A percentile compares a stretch with the other conserved stretches of the same genome.
Evolutionary conservation across 2,329 filamentous ascomycete genomes (phyloP).

Genomic region (Trichoderma arundinaceum): DNA sequence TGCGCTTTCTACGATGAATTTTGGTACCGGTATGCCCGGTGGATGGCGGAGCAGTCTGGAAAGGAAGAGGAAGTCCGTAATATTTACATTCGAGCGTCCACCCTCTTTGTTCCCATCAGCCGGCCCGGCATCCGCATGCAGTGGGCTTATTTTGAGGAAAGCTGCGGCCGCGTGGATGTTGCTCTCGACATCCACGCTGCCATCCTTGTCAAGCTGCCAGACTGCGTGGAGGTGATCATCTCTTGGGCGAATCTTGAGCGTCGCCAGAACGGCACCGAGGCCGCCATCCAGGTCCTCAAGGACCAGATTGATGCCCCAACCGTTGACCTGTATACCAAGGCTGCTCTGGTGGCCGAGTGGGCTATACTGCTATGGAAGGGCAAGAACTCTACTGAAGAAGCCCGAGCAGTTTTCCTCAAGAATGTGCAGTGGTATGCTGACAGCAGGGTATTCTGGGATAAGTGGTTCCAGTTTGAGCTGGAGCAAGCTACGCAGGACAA

Average conservation of each 20-base stretch:
- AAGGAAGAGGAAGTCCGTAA: constrained; percentile 91
- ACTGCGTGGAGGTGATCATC: constrained; percentile 84
- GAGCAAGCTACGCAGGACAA: constrained; percentile 60
- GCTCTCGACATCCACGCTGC: constrained; percentile 85
- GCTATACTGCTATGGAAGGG: constrained; percentile 85
- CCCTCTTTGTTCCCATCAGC: constrained; percentile 84
- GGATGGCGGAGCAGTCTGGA: constrained; percentile 81
- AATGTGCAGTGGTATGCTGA: constrained; percentile 85
- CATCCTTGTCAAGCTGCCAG: constrained; percentile 76
- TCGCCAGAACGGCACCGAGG: constrained; percentile 81
- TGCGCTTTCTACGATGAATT: constrained; percentile 97
- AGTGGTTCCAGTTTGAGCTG: constrained; percentile 87
- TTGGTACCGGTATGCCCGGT: constrained; percentile 95
- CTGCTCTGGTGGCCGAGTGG: constrained; percentile 86
- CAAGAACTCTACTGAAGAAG: constrained; percentile 79
- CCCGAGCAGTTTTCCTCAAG: constrained; percentile 80
- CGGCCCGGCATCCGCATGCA: constrained; percentile 83
- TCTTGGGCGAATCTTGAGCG: constrained; percentile 87
- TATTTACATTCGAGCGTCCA: constrained; percentile 87
- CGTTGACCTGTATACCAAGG: constrained; percentile 80
- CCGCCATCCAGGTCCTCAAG: constrained; percentile 83
- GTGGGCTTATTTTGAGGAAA: constrained; percentile 95
- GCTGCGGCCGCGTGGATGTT: constrained; percentile 74
- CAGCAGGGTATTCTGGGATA: constrained; percentile 87
- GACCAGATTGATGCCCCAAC: constrained; percentile 75